Conservation (phyloP, 2,329 filamentous ascomycete genomes). For the Tolypocladium capitatum region DNA sequence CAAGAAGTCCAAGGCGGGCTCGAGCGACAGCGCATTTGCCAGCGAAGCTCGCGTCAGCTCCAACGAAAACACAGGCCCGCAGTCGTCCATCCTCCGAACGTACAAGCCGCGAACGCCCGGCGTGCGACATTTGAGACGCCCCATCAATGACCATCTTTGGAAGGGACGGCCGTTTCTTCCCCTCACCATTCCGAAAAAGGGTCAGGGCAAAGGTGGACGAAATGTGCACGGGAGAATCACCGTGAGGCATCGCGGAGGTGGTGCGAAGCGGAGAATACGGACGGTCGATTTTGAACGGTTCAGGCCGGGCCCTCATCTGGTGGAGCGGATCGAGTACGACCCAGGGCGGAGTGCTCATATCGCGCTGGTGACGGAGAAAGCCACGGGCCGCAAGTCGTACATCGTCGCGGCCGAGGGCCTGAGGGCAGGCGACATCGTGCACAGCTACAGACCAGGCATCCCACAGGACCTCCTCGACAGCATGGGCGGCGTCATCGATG, state of each 20-base stretch:
- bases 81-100: slow-evolving; percentile 50
- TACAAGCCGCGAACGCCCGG: slow-evolving; percentile 93
- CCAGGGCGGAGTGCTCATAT: slow-evolving; percentile 89
- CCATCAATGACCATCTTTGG: slow-evolving; percentile 94
- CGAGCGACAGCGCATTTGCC: slow-evolving; percentile 4
- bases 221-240: slow-evolving; percentile 80
- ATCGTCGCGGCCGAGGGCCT: slow-evolving; percentile 93
- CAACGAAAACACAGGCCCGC: slow-evolving; percentile 12
- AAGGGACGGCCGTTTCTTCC: slow-evolving; percentile 74
- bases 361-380: slow-evolving; percentile 65
- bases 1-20: slow-evolving; percentile 8
- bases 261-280: slow-evolving; percentile 80
- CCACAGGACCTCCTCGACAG: slow-evolving; percentile 73
- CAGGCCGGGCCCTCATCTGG: slow-evolving; percentile 67
- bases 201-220: slow-evolving; percentile 81
- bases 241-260: slow-evolving; percentile 83
- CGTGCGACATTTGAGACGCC: slow-evolving; percentile 77
- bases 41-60: slow-evolving; percentile 8
- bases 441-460: slow-evolving; percentile 85
- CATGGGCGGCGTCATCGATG: slow-evolving; percentile 89
- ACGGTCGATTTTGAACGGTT: slow-evolving; percentile 79
- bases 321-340: slow-evolving; percentile 94
- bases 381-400: slow-evolving; percentile 68
- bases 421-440: slow-evolving; percentile 77
- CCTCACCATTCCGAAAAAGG: slow-evolving; percentile 84